Percentiles rank a stretch among this genome's conserved stretches.
These are phyloP conservation scores for Nakazawaea populi DNA, from an alignment of 805 yeast species.

Conservation along the genomic window DNA sequence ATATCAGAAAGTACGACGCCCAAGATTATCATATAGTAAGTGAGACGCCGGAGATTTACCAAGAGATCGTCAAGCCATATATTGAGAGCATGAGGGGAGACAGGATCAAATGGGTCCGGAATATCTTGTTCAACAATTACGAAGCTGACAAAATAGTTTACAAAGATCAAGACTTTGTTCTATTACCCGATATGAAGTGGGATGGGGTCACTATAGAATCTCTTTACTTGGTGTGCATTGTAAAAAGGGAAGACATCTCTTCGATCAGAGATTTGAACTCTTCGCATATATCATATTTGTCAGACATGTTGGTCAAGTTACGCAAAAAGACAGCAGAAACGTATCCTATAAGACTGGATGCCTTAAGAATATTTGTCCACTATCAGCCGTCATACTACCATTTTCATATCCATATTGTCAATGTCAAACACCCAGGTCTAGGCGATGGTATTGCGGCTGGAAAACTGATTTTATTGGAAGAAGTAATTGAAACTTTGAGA, in stretches of 20 bases:
- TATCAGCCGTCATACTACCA: constrained; percentile 97
- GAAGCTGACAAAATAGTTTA: constrained; percentile 79
- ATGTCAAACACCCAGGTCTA: constrained; percentile 60
- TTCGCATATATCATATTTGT: constrained; percentile 54
- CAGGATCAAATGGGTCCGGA: constrained; percentile 83
- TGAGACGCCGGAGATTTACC: constrained; percentile 81
- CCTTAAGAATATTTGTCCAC: constrained; percentile 76
- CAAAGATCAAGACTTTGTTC: constrained; percentile 62
- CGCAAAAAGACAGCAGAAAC: constrained; percentile 37
- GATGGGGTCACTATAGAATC: constrained; percentile 66
- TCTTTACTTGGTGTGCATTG: constrained; percentile 74
- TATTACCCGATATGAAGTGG: constrained; percentile 97
- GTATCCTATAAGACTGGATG: constrained; percentile 44
- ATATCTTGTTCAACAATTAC: constrained; percentile 73
- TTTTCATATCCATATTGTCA: constrained; percentile 87
- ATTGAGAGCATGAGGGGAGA: constrained; percentile 72
- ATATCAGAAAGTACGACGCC: constrained; percentile 66
- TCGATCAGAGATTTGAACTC: constrained; percentile 70
- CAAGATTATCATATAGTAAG: constrained; percentile 55
- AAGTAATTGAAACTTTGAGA: constrained; percentile 66
- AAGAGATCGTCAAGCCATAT: constrained; percentile 60
- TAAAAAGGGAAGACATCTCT: constrained; percentile 58
- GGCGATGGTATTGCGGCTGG: constrained; percentile 70
- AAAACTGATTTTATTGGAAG: constrained; percentile 76
- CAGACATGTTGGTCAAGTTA: constrained; percentile 38